Conservation (phyloP, 176 grass and related monocot genomes). For the Carex scoparia region DNA sequence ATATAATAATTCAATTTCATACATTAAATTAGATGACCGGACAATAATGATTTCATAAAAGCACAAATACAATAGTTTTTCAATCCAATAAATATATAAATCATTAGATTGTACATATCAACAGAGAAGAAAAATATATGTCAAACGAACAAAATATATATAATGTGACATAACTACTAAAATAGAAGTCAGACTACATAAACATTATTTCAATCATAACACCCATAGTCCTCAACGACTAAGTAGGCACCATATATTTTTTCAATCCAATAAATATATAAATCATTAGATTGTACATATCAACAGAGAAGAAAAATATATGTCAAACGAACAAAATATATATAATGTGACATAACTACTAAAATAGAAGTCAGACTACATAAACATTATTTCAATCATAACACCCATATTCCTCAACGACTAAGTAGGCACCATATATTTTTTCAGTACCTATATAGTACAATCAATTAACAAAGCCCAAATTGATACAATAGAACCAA, state of each 20-base stretch:
- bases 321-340: background rate
- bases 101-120: background rate
- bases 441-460: background rate
- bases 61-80: background rate
- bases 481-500: background rate
- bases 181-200: background rate
- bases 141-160: background rate
- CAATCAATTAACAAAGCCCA: background rate
- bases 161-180: too few species aligned
- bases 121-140: background rate
- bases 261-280: background rate
- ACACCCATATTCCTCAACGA: background rate
- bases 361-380: background rate
- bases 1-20: background rate
- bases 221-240: background rate
- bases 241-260: background rate
- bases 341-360: too few species aligned
- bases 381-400: background rate
- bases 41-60: background rate
- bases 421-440: background rate
- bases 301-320: background rate
- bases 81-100: background rate
- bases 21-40: background rate
- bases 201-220: background rate
- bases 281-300: background rate